phyloP scores from a whole-genome alignment of 1,139 yeast species.

The Blastobotrys petasosporus region DNA sequence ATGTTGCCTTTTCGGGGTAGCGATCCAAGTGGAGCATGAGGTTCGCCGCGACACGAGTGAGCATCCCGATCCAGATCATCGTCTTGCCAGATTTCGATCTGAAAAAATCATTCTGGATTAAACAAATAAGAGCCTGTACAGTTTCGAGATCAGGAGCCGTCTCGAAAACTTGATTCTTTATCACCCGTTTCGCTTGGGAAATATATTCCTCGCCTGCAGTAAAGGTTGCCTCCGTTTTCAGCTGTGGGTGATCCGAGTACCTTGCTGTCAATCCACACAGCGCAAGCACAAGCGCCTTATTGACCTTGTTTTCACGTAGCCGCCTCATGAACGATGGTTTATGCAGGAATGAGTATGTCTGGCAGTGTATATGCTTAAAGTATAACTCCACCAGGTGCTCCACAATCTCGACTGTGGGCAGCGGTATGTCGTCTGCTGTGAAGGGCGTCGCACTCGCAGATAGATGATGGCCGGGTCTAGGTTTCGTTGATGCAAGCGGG shows the following conservation, averaged over 20 bases:
- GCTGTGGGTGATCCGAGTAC: conserved; percentile 33
- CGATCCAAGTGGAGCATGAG: conserved; percentile 23
- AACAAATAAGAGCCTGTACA: conserved; percentile 34
- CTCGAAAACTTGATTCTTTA: conserved; percentile 29
- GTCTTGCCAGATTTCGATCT: conserved; percentile 32
- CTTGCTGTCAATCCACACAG: conserved; percentile 35
- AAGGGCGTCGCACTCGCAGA: too few species aligned
- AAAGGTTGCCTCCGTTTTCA: conserved; percentile 15
- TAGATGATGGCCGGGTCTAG: too few species aligned
- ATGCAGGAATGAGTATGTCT: conserved; percentile 36
- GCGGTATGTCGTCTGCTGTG: not conserved
- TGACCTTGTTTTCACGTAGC: conserved; percentile 28
- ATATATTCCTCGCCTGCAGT: conserved; percentile 34
- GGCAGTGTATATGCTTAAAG: conserved; percentile 34
- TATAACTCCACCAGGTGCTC: conserved; percentile 29
- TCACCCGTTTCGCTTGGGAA: conserved; percentile 27
- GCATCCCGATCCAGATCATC: conserved; percentile 34
- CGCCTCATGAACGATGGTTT: conserved; percentile 32
- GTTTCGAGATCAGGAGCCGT: conserved; percentile 34
- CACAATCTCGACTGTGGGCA: conserved; percentile 22
- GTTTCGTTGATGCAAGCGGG: too few species aligned
- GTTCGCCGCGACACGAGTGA: conserved; percentile 35
- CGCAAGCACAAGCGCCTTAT: conserved; percentile 32
- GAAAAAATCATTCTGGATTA: conserved; percentile 36
- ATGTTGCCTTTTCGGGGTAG: conserved; percentile 23